Base-by-base conservation (phyloP, 345 rosid species). In the Orychophragmus violaceus region DNA sequence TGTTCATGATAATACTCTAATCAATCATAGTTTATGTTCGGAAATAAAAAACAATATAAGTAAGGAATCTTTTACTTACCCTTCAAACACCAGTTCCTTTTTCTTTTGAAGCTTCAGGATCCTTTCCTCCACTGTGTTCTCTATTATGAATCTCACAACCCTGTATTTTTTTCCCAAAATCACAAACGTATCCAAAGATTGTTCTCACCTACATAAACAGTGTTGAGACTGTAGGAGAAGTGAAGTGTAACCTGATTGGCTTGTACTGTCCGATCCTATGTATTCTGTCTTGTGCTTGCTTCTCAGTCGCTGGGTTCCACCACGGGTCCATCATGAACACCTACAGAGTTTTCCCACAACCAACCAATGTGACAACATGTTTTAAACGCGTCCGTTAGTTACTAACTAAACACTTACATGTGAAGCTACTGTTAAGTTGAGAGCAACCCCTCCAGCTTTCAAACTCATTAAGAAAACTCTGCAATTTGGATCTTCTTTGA, bases 271-370 rank as follows among this genome's bases (percentile, higher is more conserved):
- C 99, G 16, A 94, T 94, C 52, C 99, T 80, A 67, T 90, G 99
- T 70, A 94, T 94, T 78, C 99, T 86, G 77, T 94, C 99, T 19
- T 90, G 97, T 19, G 99, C 99, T 79, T 94, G 99, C 54, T 72
- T 78, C 85, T 94, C 99, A 57, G 90, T 97, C 25, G 99, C 99
- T 29, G 97, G 99, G 76, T 90, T 94, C 99, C 97, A 94, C 97
- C 99, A 94, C 5, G 99, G 99, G 56, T 94, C 99, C 99, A 94
- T 94, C 85, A 94, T 75, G 82, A 94, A 94, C 36, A 94, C 97
- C 98, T 93, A 46, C 13, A 70, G 0, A 35, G 29, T 11, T 49
- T 46, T 59, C 17, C 52, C 42, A 36, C 9, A 71, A 11, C 29
- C 51, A 49, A 5, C 5, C 61, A 39, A 23, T 18, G 36, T 60